Evolutionary conservation across 139 green algal genomes (phyloP), one percentile per base, ranked within the genome.

Genomic region (Closterium sp.): DNA sequence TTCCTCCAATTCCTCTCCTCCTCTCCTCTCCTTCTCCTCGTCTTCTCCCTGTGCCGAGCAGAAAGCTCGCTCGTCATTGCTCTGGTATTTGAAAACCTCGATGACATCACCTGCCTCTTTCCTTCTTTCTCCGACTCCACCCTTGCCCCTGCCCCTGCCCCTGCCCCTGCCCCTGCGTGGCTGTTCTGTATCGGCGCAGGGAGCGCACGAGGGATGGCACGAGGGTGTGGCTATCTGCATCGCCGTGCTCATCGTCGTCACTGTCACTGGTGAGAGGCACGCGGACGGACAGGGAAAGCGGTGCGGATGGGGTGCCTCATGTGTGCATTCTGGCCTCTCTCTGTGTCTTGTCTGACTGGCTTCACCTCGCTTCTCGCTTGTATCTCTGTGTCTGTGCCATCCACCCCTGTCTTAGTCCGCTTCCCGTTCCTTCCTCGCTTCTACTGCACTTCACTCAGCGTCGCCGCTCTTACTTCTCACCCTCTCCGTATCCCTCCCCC

Each of bases 141-240:
- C 84, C n/a, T 4, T 29, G 17, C 27, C 79, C 27, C 24, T 86
- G 22, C 79, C 79, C 11, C 79, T 29, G 9, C 79, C 79, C 9
- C 27, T 4, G 6, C 24, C 79, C 11, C 79, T 4, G 22, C 84
- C 28, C 84, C n/a, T 87, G n/a, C 10, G n/a, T 31, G 84, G 10
- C n/a, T 87, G 10, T 9, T 87, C 7, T 1, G 96, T 95, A 0
- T 95, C 98, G 9, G 86, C 22, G 50, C 89, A 92, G 89, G 79
- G 73, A 89, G 85, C 27, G 30, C 21, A 91, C n/a, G 90, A 93
- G 30, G 90, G 90, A 19, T 93, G 90, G 90, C 91, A 93, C 4
- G 90, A 93, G 31, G 90, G 90, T 11, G 85, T 91, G 24, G 85
- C 34, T 28, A 93, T 93, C 31, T 86, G n/a, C 22, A 31, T 84